A percentile compares a stretch with the other conserved stretches of the same genome.
These are phyloP conservation scores for Heterobasidion parviporum DNA, from an alignment of 1,284 basidiomycete species.

Conservation along the genomic window DNA sequence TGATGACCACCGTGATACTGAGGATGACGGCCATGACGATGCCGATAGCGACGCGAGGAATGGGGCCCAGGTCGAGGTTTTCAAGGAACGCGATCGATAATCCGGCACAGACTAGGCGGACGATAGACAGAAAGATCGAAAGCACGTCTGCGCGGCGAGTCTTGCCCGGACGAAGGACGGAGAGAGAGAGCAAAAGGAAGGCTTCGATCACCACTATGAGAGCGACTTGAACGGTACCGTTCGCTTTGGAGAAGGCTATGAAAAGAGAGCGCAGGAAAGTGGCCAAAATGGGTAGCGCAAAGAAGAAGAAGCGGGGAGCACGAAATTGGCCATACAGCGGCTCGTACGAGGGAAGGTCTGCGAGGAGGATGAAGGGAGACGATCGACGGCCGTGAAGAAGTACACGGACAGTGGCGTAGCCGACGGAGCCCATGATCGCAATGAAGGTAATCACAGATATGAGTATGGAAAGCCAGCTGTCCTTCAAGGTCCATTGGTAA, in stretches of 20 bases:
- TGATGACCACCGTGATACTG: constrained; percentile 48
- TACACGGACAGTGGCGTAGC: constrained; percentile 35
- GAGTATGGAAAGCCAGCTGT: constrained; percentile 74
- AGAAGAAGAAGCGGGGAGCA: constrained; percentile 46
- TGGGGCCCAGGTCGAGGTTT: constrained; percentile 49
- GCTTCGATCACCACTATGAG: constrained; percentile 65
- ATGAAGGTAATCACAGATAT: constrained; percentile 64
- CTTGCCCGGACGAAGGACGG: constrained; percentile 48
- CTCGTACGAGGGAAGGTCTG: constrained; percentile 28
- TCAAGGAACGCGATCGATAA: constrained; percentile 64
- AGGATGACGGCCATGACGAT: constrained; percentile 54
- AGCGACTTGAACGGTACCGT: constrained; percentile 67
- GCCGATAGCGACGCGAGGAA: constrained; percentile 71
- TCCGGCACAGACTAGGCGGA: constrained; percentile 55
- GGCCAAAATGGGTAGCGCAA: constrained; percentile 45
- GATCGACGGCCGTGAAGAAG: constrained; percentile 28
- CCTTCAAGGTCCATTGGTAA: constrained; percentile 83
- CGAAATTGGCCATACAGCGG: constrained; percentile 54
- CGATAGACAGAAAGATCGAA: constrained; percentile 52
- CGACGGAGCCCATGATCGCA: constrained; percentile 36
- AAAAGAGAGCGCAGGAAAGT: constrained; percentile 62
- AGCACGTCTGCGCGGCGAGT: constrained; percentile 56
- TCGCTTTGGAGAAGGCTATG: constrained; percentile 60
- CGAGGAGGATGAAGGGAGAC: constrained; percentile 24
- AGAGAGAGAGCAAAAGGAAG: constrained; percentile 43